A percentile compares a stretch with the other conserved stretches of the same genome.
phyloP scores from a whole-genome alignment of 768 basidiomycete genomes.

The Termitomyces bulborhizus region DNA sequence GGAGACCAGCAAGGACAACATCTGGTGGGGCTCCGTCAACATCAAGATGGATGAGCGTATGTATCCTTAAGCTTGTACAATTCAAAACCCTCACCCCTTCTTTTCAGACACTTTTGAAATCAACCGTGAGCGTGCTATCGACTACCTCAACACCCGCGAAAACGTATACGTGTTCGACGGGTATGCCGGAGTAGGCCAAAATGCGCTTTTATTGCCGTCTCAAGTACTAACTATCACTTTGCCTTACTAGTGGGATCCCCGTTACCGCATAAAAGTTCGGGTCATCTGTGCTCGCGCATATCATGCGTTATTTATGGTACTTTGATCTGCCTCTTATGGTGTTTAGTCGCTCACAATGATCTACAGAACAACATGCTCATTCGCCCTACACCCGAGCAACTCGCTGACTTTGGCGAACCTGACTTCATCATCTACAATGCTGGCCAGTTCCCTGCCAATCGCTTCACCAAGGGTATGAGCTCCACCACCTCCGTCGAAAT shows the following conservation, averaged over 20 bases:
- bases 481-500: conserved; percentile 98
- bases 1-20: conserved; percentile 91
- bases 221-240: conserved; percentile 7
- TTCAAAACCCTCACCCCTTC: neutral
- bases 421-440: conserved; percentile 99
- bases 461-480: conserved; percentile 99
- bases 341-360: conserved; percentile 8
- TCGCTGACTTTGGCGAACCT: conserved; percentile 91
- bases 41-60: conserved; percentile 97
- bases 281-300: conserved; percentile 98
- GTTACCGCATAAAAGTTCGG: conserved; percentile 99
- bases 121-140: conserved; percentile 97
- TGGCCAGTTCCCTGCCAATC: conserved; percentile 99
- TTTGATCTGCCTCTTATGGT: conserved; percentile 6
- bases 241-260: conserved; percentile 80
- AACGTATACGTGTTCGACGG: conserved; percentile 99
- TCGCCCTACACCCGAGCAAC: conserved; percentile 92
- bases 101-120: conserved; percentile 93
- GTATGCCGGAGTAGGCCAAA: conserved; percentile 67
- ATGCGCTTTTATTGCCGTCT: conserved; percentile 2
- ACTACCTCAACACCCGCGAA: conserved; percentile 97
- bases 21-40: conserved; percentile 99
- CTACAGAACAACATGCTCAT: conserved; percentile 97
- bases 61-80: conserved; percentile 21
- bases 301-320: conserved; percentile 96